Percentiles rank a stretch among this genome's conserved stretches.
phyloP scores from a whole-genome alignment of 345 rosid species.

The Aethionema arabicum region DNA sequence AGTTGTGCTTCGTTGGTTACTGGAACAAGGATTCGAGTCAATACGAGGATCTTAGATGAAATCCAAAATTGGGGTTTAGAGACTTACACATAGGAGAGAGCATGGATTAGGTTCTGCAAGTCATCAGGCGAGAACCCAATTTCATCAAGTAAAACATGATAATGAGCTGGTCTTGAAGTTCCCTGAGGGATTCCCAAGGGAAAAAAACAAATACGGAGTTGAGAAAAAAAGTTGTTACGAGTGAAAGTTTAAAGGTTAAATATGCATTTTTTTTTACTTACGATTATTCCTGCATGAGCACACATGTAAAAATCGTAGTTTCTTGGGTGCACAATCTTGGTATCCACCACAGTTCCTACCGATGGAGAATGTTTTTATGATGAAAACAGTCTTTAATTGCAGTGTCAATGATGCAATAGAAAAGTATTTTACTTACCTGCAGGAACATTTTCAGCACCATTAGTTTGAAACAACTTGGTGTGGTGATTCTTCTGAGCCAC shows the following conservation, averaged over 20 bases:
- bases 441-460: slow-evolving; percentile 73
- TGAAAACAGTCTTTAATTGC: slow-evolving; percentile 5
- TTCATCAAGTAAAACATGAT: slow-evolving; percentile 78
- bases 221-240: neutral
- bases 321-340: slow-evolving; percentile 73
- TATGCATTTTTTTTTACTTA: slow-evolving; percentile 39
- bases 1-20: slow-evolving; percentile 82
- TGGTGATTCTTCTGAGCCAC: slow-evolving; percentile 90
- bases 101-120: slow-evolving; percentile 67
- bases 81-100: slow-evolving; percentile 83
- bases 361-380: neutral
- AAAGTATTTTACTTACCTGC: slow-evolving; percentile 51
- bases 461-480: slow-evolving; percentile 71
- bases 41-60: neutral
- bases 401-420: slow-evolving; percentile 2
- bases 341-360: slow-evolving; percentile 81
- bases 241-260: slow-evolving; percentile 2
- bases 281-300: slow-evolving; percentile 75
- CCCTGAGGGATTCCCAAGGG: slow-evolving; percentile 43
- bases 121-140: slow-evolving; percentile 75
- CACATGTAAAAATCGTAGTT: slow-evolving; percentile 92
- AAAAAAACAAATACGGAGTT: slow-evolving; percentile 8
- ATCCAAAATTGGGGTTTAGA: slow-evolving; percentile 16
- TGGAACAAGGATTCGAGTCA: slow-evolving; percentile 33
- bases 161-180: slow-evolving; percentile 91